phyloP scores from a whole-genome alignment of 495 filamentous ascomycete genomes.

The Platismatia glauca region DNA sequence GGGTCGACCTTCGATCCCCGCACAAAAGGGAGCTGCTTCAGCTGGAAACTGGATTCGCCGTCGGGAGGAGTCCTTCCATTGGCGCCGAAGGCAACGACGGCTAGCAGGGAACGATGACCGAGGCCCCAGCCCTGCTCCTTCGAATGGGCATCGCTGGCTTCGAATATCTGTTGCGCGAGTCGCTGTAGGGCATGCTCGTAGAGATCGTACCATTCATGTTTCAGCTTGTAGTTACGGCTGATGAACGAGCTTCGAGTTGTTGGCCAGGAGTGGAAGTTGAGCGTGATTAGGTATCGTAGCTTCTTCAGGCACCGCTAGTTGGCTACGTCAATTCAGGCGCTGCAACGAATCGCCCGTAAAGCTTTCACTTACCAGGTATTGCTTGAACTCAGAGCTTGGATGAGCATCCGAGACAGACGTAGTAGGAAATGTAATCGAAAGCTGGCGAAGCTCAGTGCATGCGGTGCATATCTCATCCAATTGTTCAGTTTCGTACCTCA shows the following conservation, averaged over 20 bases:
- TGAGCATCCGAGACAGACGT: constrained; percentile 11
- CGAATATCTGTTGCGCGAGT: constrained; percentile 17
- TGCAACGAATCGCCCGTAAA: not conserved
- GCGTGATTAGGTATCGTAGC: constrained; percentile 9
- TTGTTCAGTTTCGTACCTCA: constrained; percentile 14
- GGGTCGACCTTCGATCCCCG: constrained; percentile 12
- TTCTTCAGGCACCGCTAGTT: constrained; percentile 10
- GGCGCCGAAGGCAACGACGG: constrained; percentile 16
- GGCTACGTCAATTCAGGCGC: not conserved
- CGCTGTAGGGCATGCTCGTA: constrained; percentile 16
- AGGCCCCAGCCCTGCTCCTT: constrained; percentile 12
- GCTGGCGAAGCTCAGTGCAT: constrained; percentile 13
- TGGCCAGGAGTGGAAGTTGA: constrained; percentile 14
- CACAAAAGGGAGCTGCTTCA: constrained; percentile 16
- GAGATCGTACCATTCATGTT: constrained; percentile 5
- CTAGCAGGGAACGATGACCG: constrained; percentile 15
- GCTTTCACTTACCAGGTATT: constrained; percentile 1
- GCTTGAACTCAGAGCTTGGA: constrained; percentile 11
- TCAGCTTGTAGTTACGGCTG: constrained; percentile 7
- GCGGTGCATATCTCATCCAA: constrained; percentile 15
- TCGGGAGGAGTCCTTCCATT: constrained; percentile 12
- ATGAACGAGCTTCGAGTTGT: constrained; percentile 10
- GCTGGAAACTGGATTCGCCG: not conserved
- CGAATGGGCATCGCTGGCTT: constrained; percentile 13
- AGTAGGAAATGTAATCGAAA: constrained; percentile 14